Evolutionary conservation across 345 rosid genomes (phyloP).

Genomic region (Streptanthus diversifolius): DNA sequence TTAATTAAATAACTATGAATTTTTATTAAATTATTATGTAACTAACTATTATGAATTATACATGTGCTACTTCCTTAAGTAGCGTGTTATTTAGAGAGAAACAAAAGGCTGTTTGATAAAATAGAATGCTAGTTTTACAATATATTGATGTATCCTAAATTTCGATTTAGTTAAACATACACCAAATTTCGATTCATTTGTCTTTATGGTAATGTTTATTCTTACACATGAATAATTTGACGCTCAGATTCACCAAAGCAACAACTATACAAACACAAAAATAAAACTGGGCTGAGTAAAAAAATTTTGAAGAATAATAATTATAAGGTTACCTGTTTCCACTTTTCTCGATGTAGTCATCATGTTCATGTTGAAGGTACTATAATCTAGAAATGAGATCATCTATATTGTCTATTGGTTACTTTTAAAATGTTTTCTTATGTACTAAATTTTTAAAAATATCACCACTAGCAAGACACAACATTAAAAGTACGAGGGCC

Average conservation of each 20-base stretch:
- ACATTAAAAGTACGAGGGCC: constrained; percentile 4
- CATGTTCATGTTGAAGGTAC: neutral
- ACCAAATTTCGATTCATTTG: neutral
- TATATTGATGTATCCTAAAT: neutral
- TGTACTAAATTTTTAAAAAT: neutral
- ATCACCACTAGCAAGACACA: neutral
- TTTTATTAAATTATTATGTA: neutral
- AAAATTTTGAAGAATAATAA: no score
- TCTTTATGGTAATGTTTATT: neutral
- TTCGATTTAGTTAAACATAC: neutral
- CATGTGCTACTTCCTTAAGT: neutral
- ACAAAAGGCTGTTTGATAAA: neutral
- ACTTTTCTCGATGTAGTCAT: neutral
- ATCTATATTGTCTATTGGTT: constrained; percentile 4
- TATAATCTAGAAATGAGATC: constrained; percentile 1
- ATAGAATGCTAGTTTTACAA: neutral
- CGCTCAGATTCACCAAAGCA: neutral
- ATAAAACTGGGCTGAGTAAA: no score
- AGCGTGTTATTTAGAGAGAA: neutral
- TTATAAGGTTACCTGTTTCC: neutral
- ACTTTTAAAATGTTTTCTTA: neutral
- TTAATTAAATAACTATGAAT: neutral
- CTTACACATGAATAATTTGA: neutral
- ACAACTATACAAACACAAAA: neutral
- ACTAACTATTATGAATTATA: neutral